Evolutionary conservation across 768 basidiomycete species (phyloP), one percentile per base, ranked within the genome.

Genomic region (Trametes villosa): DNA sequence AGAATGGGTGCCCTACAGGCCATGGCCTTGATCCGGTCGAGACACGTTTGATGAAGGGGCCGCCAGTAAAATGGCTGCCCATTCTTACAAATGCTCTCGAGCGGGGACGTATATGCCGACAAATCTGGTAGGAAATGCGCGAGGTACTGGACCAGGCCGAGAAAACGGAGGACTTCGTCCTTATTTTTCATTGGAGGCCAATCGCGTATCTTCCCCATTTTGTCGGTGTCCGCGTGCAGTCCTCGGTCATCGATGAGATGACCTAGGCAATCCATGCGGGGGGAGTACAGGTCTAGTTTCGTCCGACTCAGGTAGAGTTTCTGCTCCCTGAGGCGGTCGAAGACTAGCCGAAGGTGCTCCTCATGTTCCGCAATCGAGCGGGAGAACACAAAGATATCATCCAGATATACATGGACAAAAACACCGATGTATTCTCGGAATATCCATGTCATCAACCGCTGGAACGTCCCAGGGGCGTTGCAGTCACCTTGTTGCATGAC

Each of bases 401-500:
- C n/a, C n/a, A n/a, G n/a, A n/a, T n/a, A n/a, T n/a, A n/a, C n/a
- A n/a, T n/a, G n/a, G n/a, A n/a, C n/a, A n/a, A n/a, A n/a, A n/a
- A n/a, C n/a, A n/a, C n/a, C n/a, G n/a, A n/a, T n/a, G n/a, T n/a
- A n/a, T n/a, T n/a, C n/a, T n/a, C n/a, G n/a, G n/a, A n/a, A n/a
- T n/a, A n/a, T n/a, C n/a, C n/a, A n/a, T n/a, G n/a, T n/a, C n/a
- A n/a, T n/a, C n/a, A n/a, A n/a, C n/a, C n/a, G n/a, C n/a, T n/a
- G n/a, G n/a, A n/a, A n/a, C n/a, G n/a, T n/a, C n/a, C n/a, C n/a
- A n/a, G n/a, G n/a, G n/a, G n/a, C n/a, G n/a, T n/a, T n/a, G n/a
- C n/a, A n/a, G n/a, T 83, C 75, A 0, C 79, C 79, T 44, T 77
- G 75, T 57, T 78, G 82, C 73, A 79, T 76, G 1, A 77, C 75